These are phyloP conservation scores for Rosa persica DNA, from an alignment of 306 rosid species.

Conservation along the genomic window DNA sequence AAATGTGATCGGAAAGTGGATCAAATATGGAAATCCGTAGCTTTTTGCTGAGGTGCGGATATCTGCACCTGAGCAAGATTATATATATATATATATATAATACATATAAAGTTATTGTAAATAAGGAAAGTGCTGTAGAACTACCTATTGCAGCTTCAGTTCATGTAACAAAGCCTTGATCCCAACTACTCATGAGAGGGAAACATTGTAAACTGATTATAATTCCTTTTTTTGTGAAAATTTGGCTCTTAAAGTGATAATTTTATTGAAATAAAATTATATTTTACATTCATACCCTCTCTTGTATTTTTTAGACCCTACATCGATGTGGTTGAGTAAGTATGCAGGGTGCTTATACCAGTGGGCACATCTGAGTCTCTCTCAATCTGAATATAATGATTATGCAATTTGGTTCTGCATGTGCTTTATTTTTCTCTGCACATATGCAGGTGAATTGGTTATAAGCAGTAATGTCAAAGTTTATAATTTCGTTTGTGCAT, in stretches of 20 bases:
- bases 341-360: neutral
- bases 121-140: neutral
- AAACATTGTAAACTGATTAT: neutral
- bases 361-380: constrained; percentile 2
- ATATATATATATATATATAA: too few relatives aligned
- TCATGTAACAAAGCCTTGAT: neutral
- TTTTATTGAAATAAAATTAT: neutral
- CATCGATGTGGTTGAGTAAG: neutral
- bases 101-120: neutral
- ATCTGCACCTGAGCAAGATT: too few relatives aligned
- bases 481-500: neutral
- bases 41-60: too few relatives aligned
- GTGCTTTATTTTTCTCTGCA: neutral
- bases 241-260: neutral
- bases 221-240: neutral
- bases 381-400: neutral
- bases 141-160: neutral
- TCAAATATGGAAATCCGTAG: too few relatives aligned
- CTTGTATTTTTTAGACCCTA: neutral
- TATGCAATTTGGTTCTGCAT: neutral
- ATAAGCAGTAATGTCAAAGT: neutral
- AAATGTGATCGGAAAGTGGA: too few relatives aligned
- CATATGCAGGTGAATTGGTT: neutral
- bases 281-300: neutral
- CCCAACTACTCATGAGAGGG: neutral